Evolutionary conservation across 2,329 filamentous ascomycete genomes (phyloP).

Genomic region (Fusarium drepaniforme): DNA sequence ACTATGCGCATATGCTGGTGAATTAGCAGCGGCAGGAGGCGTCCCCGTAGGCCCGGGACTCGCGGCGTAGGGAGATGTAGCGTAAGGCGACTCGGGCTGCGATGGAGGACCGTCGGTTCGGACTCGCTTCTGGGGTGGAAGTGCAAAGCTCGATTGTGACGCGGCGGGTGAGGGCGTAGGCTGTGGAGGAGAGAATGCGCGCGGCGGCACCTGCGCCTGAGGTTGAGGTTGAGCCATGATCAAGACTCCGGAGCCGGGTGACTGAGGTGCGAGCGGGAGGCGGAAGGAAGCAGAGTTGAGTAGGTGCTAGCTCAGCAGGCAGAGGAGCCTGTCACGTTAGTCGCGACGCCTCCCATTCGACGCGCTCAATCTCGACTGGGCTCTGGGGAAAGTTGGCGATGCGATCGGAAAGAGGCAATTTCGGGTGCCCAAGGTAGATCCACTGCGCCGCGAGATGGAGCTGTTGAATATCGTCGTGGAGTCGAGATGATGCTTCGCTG

Average conservation of each 20-base stretch:
- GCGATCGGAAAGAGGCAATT: constrained; percentile 5
- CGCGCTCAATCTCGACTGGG: constrained; percentile 42
- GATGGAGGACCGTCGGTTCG: constrained; percentile 73
- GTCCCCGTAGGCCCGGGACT: constrained; percentile 59
- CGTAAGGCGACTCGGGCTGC: constrained; percentile 74
- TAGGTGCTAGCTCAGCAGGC: constrained; percentile 56
- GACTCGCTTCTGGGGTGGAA: constrained; percentile 77
- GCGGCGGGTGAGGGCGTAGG: constrained; percentile 71
- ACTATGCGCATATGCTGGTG: constrained; percentile 52
- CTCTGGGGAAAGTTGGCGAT: constrained; percentile 28
- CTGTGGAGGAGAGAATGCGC: constrained; percentile 73
- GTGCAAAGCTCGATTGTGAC: constrained; percentile 64
- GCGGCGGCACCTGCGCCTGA: constrained; percentile 58
- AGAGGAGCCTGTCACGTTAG: constrained; percentile 62
- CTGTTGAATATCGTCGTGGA: constrained; percentile 41
- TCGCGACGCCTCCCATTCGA: constrained; percentile 62
- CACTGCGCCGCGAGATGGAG: constrained; percentile 37
- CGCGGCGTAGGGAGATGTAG: constrained; percentile 62
- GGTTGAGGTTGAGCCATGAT: constrained; percentile 71
- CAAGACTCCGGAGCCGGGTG: constrained; percentile 14
- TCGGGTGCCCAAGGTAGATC: constrained; percentile 19
- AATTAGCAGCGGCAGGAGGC: constrained; percentile 52
- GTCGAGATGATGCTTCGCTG: constrained; percentile 41
- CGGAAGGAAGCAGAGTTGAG: constrained; percentile 18
- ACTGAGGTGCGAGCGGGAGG: constrained; percentile 16